phyloP scores from a whole-genome alignment of 2,329 filamentous ascomycete genomes.

The Leptosphaerulina australis region DNA sequence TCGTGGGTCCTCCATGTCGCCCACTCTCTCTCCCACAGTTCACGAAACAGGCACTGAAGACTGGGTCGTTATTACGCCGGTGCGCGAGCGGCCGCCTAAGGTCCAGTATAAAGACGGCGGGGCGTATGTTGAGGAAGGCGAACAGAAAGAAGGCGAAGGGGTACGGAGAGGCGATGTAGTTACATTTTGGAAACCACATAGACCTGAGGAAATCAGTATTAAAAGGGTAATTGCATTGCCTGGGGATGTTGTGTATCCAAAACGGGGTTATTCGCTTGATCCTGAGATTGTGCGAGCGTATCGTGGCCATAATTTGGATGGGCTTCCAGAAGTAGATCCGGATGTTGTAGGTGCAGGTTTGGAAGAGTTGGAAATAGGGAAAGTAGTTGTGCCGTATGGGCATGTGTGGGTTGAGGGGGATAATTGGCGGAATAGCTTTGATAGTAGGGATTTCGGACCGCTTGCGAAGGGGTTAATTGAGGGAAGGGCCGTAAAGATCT shows the following conservation, averaged over 20 bases:
- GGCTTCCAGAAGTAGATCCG: constrained; percentile 32
- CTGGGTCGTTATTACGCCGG: constrained; percentile 46
- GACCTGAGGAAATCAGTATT: constrained; percentile 72
- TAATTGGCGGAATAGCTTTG: constrained; percentile 71
- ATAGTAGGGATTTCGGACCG: constrained; percentile 91
- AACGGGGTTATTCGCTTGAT: constrained; percentile 55
- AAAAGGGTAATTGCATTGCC: constrained; percentile 84
- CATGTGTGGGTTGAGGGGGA: constrained; percentile 98
- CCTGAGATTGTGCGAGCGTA: constrained; percentile 9
- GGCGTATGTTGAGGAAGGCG: not conserved
- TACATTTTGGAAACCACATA: constrained; percentile 61
- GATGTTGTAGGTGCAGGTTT: constrained; percentile 20
- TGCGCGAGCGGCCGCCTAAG: constrained; percentile 21
- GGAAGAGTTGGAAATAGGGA: constrained; percentile 31
- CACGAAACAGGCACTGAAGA: constrained; percentile 50
- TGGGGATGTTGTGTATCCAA: constrained; percentile 71
- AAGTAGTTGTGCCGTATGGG: constrained; percentile 72
- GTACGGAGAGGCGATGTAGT: constrained; percentile 54
- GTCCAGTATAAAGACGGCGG: constrained; percentile 17
- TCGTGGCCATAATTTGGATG: constrained; percentile 34
- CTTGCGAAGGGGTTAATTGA: constrained; percentile 76
- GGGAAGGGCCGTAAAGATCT: constrained; percentile 73
- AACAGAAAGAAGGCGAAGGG: constrained; percentile 31
- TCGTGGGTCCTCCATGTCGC: constrained; percentile 53
- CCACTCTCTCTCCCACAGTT: constrained; percentile 52